Percentiles rank a stretch among this genome's conserved stretches.
phyloP scores from a whole-genome alignment of 1,139 yeast genomes.

The Pichia sp. region DNA sequence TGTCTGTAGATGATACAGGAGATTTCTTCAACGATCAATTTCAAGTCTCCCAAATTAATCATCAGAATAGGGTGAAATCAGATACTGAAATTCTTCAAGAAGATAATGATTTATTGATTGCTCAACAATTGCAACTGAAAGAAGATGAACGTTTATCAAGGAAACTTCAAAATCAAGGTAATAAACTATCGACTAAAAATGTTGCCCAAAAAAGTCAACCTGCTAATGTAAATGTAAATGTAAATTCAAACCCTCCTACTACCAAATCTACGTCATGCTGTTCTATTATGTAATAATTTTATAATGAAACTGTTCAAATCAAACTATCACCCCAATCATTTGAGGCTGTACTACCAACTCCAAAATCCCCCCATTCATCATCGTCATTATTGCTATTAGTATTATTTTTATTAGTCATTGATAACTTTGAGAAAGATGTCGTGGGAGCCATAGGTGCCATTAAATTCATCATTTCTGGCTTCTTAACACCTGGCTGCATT shows the following conservation, averaged over 20 bases:
- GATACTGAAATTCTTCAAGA: conserved; percentile 2
- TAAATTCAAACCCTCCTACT: background rate
- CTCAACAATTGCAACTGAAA: conserved; percentile 50
- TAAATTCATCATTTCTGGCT: background rate
- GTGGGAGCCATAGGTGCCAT: background rate
- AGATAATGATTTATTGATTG: conserved; percentile 36
- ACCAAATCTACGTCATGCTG: background rate
- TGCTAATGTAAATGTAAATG: conserved; percentile 1
- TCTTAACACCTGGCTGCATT: conserved; percentile 6
- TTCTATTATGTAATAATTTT: background rate
- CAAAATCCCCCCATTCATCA: conserved; percentile 17
- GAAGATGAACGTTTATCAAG: conserved; percentile 53
- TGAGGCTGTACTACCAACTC: conserved; percentile 7
- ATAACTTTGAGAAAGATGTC: background rate
- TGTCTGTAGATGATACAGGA: conserved; percentile 55
- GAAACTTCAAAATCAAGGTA: background rate
- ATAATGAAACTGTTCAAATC: background rate
- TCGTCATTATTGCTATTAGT: conserved; percentile 4
- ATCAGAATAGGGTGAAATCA: background rate
- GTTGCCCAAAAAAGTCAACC: conserved; percentile 12
- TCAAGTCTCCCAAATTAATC: conserved; percentile 30
- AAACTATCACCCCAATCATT: conserved; percentile 10
- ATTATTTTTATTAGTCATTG: background rate
- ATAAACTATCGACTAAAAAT: conserved; percentile 34
- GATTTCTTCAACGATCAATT: conserved; percentile 67